A percentile compares a stretch with the other conserved stretches of the same genome.
Conservation (phyloP, 1,284 basidiomycete genomes). For the Hortiboletus rubellus region DNA sequence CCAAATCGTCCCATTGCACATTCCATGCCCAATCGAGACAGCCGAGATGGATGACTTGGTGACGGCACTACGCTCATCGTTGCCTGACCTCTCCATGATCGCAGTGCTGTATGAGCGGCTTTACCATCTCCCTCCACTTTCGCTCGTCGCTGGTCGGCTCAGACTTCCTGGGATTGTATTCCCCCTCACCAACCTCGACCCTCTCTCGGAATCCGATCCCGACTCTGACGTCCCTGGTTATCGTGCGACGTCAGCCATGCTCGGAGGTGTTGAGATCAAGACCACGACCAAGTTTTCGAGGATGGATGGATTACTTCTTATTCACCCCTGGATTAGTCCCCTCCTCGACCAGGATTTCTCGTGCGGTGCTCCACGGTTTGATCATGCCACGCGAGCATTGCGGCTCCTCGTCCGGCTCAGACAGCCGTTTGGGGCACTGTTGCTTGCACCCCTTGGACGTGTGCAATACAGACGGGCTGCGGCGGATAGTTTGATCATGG, state of each 20-base stretch:
- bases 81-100: not conserved
- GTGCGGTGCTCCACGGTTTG: not conserved
- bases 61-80: not conserved
- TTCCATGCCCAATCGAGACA: not conserved
- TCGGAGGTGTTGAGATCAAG: constrained; percentile 3
- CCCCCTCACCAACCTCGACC: not conserved
- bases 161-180: constrained; percentile 11
- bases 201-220: not conserved
- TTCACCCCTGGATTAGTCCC: not conserved
- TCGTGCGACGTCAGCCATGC: not conserved
- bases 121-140: not conserved
- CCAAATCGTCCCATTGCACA: not conserved
- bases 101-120: not conserved
- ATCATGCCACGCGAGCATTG: not conserved
- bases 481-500: not conserved
- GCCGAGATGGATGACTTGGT: not conserved
- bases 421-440: constrained; percentile 9
- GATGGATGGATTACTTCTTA: not conserved
- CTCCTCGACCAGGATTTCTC: constrained; percentile 1
- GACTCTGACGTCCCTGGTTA: not conserved
- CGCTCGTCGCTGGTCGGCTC: not conserved
- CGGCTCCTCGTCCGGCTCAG: not conserved
- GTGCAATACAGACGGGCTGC: constrained; percentile 5
- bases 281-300: not conserved
- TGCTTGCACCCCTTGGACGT: not conserved